Base-by-base conservation (phyloP, 306 rosid genomes). In the Myrica gale region DNA sequence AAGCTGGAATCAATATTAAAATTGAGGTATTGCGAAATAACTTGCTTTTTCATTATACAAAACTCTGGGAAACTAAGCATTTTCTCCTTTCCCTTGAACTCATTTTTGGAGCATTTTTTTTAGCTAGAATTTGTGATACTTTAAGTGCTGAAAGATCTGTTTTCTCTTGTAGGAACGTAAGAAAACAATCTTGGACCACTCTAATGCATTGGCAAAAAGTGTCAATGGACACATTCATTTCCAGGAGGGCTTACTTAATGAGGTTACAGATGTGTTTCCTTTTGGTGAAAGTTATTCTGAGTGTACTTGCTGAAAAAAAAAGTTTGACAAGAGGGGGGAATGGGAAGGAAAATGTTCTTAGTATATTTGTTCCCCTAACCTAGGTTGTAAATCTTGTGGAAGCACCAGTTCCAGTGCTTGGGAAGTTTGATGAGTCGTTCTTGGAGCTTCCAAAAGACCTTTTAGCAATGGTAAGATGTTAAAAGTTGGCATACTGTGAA, bases 301-400 rank as follows among this genome's bases (percentile, higher is more conserved):
- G 6, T 57, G 41, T 57, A 37, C 63, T 56, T 56, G 7, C 62
- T 21, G 23, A 21, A 48, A 9, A 48, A 48, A 48, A 48, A 0
- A 26, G 32, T 26, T 26, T 26, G 32, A 1, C 10, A 6, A 46
- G 50, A 10, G 50, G 50, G 50, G 7, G 10, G 10, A 46, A 46
- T n/a, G 62, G 62, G 32, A 0, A 10, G 7, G 41, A 32, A 61
- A 3, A 61, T 11, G 10, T 79, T 79, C 55, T 86, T 74, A 87
- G 21, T 67, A 56, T 75, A 68, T 72, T 26, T 41, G 3, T 72
- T 67, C 26, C 9, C 8, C 52, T 70, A 74, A 58, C 72, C 52
- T 81, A 94, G 98, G 97, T 94, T 81, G 93, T 83, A 73, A 94
- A 94, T 91, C 96, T 92, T 75, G 95, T 94, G 69, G 98, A 94